Percentiles rank a stretch among this genome's conserved stretches.
phyloP scores from a whole-genome alignment of 2,329 filamentous ascomycete species.

The Colletotrichum magnum region DNA sequence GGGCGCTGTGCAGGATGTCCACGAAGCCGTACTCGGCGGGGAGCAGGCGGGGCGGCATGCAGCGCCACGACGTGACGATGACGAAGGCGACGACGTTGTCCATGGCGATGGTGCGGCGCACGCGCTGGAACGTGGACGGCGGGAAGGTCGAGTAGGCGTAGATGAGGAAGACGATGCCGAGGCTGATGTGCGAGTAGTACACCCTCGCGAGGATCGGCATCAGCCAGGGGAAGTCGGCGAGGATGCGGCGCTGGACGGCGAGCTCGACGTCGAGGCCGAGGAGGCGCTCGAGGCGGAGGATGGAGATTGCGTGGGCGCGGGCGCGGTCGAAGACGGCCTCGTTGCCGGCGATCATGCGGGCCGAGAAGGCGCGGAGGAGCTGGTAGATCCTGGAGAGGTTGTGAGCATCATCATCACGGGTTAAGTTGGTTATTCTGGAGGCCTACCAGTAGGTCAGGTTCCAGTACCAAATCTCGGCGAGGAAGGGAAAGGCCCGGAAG shows the following conservation, averaged over 20 bases:
- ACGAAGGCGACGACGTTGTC: slow-evolving; percentile 64
- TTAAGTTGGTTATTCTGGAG: neutral
- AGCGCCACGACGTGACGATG: slow-evolving; percentile 62
- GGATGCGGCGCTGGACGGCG: slow-evolving; percentile 55
- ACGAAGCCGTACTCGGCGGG: slow-evolving; percentile 61
- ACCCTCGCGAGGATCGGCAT: slow-evolving; percentile 57
- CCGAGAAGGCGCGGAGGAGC: slow-evolving; percentile 58
- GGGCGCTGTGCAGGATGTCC: slow-evolving; percentile 57
- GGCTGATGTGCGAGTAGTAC: slow-evolving; percentile 62
- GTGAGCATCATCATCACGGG: no score
- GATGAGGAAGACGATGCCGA: slow-evolving; percentile 61
- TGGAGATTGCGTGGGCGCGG: slow-evolving; percentile 55
- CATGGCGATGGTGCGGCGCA: slow-evolving; percentile 62
- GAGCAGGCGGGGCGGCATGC: slow-evolving; percentile 63
- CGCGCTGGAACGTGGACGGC: slow-evolving; percentile 53
- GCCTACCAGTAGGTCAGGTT: slow-evolving; percentile 52
- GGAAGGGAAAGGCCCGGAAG: slow-evolving; percentile 49
- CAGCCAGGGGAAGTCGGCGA: slow-evolving; percentile 52
- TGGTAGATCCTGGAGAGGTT: slow-evolving; percentile 55
- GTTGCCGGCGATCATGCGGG: slow-evolving; percentile 55
- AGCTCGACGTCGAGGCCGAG: slow-evolving; percentile 58
- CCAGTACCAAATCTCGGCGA: slow-evolving; percentile 55
- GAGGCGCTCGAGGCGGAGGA: slow-evolving; percentile 54
- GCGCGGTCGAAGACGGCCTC: slow-evolving; percentile 54
- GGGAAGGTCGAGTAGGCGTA: slow-evolving; percentile 63